Base-by-base conservation (phyloP, 345 rosid genomes). In the Bretschneidera sinensis region DNA sequence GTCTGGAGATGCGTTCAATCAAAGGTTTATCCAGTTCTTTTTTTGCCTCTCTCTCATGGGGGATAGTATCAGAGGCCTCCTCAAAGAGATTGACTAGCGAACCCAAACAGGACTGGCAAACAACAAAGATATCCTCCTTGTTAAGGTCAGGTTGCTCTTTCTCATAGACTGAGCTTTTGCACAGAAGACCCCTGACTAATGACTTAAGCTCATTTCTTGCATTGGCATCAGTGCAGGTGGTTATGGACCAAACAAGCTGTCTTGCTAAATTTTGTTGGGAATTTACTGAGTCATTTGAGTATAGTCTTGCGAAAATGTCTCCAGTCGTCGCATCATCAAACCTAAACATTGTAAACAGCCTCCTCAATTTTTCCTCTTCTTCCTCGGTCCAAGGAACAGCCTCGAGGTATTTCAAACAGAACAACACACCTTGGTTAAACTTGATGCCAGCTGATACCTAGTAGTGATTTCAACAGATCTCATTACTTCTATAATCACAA, bases 301-400 rank as follows among this genome's bases (percentile, higher is more conserved):
- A 65, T 14, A 89, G 77, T 71, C 99, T 89, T 7, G 79, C 85
- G 57, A 83, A 65, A 64, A 89, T 89, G 35, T 89, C 95, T 31
- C 64, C 63, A n/a, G 78, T 66, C 33, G 85, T 79, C 62, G 71
- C 74, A 48, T 73, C 80, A 24, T 83, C 92, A 25, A 89, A 92
- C 51, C 71, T 80, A 62, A 77, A 70, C 60, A 76, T 68, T 21
- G 78, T 59, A 69, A 92, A 73, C 47, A 92, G 47, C 64, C 64
- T 70, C 73, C 95, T 80, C 64, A 89, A 59, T 61, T 84, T 92
- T 67, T 92, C 92, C 79, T 87, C 98, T 79, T 92, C 98, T 24
- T 87, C 97, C 76, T 92, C 98, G 2, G 94, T 83, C 96, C 98
- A 92, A 14, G 96, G 98, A 81, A 92, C 94, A 71, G 80, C 95